A percentile compares a stretch with the other conserved stretches of the same genome.
phyloP scores from a whole-genome alignment of 139 green algal genomes.

The Choricystis sp. region DNA sequence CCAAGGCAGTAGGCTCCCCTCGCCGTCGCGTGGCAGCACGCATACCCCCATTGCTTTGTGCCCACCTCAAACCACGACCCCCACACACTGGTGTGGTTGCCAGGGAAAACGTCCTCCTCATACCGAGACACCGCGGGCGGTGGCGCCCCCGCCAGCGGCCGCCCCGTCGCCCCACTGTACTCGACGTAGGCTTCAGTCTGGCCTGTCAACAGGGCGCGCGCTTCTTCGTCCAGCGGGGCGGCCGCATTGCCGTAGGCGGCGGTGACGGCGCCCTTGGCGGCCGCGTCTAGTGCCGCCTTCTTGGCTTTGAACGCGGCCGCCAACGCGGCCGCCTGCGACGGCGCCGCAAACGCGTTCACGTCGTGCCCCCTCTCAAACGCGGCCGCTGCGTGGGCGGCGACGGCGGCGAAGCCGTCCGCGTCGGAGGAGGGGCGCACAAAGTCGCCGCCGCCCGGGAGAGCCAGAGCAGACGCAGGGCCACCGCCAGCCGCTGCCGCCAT shows the following conservation, averaged over 20 bases:
- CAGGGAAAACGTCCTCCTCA: constrained; percentile 85
- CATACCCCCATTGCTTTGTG: constrained; percentile 83
- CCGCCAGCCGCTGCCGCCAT: too few relatives aligned
- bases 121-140: constrained; percentile 50
- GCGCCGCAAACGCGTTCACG: constrained; percentile 66
- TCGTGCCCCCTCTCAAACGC: constrained; percentile 69
- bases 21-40: constrained; percentile 71
- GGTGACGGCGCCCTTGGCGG: constrained; percentile 48
- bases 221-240: constrained; percentile 14
- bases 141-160: constrained; percentile 49
- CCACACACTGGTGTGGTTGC: constrained; percentile 94
- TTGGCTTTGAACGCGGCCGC: constrained; percentile 79
- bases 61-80: constrained; percentile 86
- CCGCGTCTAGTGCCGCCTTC: constrained; percentile 58
- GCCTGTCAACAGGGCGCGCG: constrained; percentile 43
- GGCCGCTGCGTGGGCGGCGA: constrained; percentile 71
- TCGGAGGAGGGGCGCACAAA: constrained; percentile 71
- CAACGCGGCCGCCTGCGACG: constrained; percentile 77
- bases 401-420: constrained; percentile 46
- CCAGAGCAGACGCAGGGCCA: too few relatives aligned
- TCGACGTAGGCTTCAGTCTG: constrained; percentile 89
- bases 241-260: constrained; percentile 75
- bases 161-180: constrained; percentile 65
- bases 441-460: too few relatives aligned
- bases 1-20: constrained; percentile 91